Evolutionary conservation across 768 basidiomycete species (phyloP).

Genomic region (Arthromyces matolae): DNA sequence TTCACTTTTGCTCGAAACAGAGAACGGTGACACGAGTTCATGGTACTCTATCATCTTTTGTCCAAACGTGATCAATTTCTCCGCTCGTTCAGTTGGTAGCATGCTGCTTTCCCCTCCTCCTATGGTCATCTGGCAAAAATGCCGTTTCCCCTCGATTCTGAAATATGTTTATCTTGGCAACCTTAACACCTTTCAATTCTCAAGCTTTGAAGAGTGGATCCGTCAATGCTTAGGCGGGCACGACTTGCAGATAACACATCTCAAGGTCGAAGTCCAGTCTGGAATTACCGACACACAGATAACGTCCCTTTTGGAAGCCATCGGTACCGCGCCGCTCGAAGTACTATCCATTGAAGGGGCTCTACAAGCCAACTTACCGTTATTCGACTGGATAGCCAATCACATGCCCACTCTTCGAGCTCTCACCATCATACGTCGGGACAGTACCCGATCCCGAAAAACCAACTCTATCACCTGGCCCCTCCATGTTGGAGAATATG

Average conservation of each 20-base stretch:
- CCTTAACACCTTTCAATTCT: not conserved
- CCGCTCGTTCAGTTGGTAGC: not conserved
- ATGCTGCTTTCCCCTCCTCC: not conserved
- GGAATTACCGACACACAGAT: not conserved
- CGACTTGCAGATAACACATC: not conserved
- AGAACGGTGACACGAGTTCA: not conserved
- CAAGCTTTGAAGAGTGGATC: not conserved
- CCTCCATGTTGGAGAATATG: not conserved
- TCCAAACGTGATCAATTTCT: not conserved
- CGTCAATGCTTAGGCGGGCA: too few species aligned
- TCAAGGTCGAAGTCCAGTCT: not conserved
- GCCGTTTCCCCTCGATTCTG: not conserved
- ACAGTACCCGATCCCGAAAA: not conserved
- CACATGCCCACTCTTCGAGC: not conserved
- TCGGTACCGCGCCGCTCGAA: not conserved
- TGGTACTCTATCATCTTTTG: conserved; percentile 1
- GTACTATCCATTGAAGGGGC: conserved; percentile 1
- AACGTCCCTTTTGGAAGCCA: not conserved
- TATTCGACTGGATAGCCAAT: not conserved
- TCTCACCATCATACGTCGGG: not conserved
- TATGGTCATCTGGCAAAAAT: not conserved
- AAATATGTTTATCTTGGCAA: not conserved
- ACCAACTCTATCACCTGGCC: not conserved
- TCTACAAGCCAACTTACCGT: not conserved
- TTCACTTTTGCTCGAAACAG: not conserved